Conservation (phyloP, 768 basidiomycete genomes). For the Suillus occidentalis region DNA sequence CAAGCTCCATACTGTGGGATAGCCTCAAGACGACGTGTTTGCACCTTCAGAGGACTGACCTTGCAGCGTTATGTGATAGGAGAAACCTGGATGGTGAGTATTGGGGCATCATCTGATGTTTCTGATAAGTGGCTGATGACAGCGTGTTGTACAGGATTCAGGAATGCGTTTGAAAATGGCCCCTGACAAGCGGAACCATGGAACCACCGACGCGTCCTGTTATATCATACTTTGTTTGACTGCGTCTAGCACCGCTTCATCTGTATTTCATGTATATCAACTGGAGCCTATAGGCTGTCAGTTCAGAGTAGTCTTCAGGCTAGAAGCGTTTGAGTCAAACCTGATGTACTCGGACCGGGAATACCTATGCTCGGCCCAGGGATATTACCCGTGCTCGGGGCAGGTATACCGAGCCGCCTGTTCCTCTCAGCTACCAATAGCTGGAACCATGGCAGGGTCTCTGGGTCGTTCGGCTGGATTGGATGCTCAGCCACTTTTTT, state of each 20-base stretch:
- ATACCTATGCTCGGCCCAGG: background rate
- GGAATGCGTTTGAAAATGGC: conserved; percentile 6
- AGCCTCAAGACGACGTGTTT: conserved; percentile 81
- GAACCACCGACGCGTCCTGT: background rate
- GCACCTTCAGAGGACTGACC: conserved; percentile 76
- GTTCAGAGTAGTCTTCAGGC: background rate
- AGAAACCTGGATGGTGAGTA: conserved; percentile 66
- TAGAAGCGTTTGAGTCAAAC: conserved; percentile 1
- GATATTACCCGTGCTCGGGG: conserved; percentile 8
- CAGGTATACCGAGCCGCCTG: conserved; percentile 26
- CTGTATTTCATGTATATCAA: conserved; percentile 1
- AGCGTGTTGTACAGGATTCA: conserved; percentile 10
- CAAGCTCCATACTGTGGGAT: conserved; percentile 82
- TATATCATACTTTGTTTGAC: background rate
- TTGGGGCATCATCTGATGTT: background rate
- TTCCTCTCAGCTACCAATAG: conserved; percentile 19
- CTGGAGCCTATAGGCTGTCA: background rate
- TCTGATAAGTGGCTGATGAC: conserved; percentile 1
- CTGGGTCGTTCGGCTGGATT: background rate
- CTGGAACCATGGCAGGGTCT: conserved; percentile 1
- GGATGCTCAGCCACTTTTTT: conserved; percentile 39
- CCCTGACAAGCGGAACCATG: background rate
- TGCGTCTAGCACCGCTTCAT: conserved; percentile 2
- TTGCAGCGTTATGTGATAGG: conserved; percentile 70
- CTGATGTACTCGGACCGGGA: conserved; percentile 23